Conservation (phyloP, 441 rosid genomes). For the Pelargonium cotyledonis region DNA sequence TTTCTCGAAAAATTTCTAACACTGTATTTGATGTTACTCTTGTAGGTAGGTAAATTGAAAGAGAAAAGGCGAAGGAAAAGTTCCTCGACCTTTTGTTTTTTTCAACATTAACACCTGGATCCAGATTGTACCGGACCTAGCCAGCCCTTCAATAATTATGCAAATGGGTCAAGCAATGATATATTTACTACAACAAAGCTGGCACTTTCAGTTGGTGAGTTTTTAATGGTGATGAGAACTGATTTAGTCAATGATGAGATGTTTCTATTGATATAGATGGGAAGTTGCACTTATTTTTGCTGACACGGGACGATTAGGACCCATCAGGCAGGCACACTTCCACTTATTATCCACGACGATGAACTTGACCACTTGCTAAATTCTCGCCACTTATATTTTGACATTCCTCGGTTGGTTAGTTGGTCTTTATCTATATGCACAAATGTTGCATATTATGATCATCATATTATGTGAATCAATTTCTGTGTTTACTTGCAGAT, state of each 20-base stretch:
- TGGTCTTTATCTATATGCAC: background rate
- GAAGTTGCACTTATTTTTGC: constrained; percentile 12
- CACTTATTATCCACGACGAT: constrained; percentile 16
- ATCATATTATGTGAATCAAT: background rate
- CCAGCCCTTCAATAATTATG: constrained; percentile 17
- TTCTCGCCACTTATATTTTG: background rate
- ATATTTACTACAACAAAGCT: background rate
- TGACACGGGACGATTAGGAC: constrained; percentile 8
- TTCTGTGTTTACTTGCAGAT: no score
- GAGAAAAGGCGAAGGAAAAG: constrained; percentile 7
- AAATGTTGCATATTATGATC: constrained; percentile 11
- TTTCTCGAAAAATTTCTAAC: no score
- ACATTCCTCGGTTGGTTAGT: background rate
- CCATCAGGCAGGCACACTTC: constrained; percentile 13
- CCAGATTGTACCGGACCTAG: background rate
- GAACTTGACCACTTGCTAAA: constrained; percentile 18
- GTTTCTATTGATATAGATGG: constrained; percentile 13
- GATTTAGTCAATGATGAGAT: constrained; percentile 10
- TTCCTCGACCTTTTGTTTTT: constrained; percentile 8
- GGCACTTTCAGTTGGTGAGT: constrained; percentile 16
- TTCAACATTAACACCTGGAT: constrained; percentile 20
- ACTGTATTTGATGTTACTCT: constrained; percentile 11
- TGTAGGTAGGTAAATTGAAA: background rate
- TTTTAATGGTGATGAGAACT: constrained; percentile 6
- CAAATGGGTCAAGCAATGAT: background rate